Evolutionary conservation across 257 asterid species (phyloP).

Genomic region (Jaltomata sinuosa): DNA sequence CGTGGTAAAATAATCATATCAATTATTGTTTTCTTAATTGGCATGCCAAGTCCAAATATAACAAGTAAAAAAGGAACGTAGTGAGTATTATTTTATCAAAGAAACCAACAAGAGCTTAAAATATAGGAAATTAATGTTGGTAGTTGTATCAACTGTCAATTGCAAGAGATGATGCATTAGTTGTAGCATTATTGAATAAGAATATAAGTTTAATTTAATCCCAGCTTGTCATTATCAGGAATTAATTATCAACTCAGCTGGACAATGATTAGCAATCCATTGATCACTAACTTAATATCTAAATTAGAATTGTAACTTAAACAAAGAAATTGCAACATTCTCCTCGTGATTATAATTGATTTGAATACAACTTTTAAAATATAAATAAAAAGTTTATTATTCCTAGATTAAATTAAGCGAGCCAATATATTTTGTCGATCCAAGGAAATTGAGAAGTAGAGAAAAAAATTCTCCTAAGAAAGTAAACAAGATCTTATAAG

Average conservation of each 20-base stretch:
- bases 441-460: not conserved
- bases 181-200: not conserved
- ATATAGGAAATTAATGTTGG: not conserved
- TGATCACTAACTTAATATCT: not conserved
- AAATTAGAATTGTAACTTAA: not conserved
- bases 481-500: not conserved
- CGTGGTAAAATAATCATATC: too few species aligned
- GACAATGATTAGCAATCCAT: not conserved
- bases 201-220: not conserved
- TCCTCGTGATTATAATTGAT: not conserved
- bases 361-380: too few species aligned
- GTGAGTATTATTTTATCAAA: too few species aligned
- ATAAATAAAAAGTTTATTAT: not conserved
- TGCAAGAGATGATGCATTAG: not conserved
- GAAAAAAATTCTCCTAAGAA: not conserved
- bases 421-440: not conserved
- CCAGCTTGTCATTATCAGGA: not conserved
- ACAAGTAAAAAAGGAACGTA: too few species aligned
- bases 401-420: not conserved
- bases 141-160: not conserved
- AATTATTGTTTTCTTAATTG: too few species aligned
- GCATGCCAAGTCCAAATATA: too few species aligned
- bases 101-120: not conserved
- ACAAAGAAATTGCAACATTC: not conserved
- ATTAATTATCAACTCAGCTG: not conserved